Evolutionary conservation across 495 filamentous ascomycete species (phyloP), one percentile per base, ranked within the genome.

Genomic region (Terfezia boudieri): DNA sequence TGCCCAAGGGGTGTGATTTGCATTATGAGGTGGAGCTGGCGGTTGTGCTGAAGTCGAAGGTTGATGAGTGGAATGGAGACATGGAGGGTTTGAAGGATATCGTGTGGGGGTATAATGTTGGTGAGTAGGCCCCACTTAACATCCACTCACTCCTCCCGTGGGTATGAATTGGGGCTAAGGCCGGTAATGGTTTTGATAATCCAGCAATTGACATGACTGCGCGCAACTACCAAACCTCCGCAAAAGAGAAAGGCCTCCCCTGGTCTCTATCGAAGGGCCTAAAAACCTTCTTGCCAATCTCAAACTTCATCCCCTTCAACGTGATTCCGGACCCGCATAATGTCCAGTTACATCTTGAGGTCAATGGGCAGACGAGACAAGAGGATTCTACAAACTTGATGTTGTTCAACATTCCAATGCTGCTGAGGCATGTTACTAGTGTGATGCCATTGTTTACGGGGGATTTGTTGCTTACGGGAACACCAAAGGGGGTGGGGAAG

Each of bases 21-120:
- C 89, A 96, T 69, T 94, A 93, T 73, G 90, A 99, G 67, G 83
- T 96, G 51, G 90, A 99, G 70, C 74, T 99, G 56, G 88, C 79
- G 22, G 68, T 95, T 50, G 73, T 99, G 55, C 81, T 99, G 52
- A 84, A 84, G 65, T 86, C 83, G 73, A 68, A 68, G 26, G 66
- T 89, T 48, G 76, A 76, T 60, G 82, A 98, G 67, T 71, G 93
- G 16, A 75, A 84, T 53, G 74, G 73, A 8, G 67, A 76, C 4
- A 71, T 76, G 57, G 51, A 20, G 20, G 79, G 86, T 61, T 70
- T 72, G 55, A 70, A 76, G 67, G 73, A 70, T 51, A 76, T 78
- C 11, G 67, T 85, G 56, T 78, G 82, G 36, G 63, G 63, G 9
- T 65, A 58, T 53, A 63, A 54, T 51, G 65, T 69, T 41, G 69